Base-by-base conservation (phyloP, 768 basidiomycete species). In the Lactifluus echinatus region DNA sequence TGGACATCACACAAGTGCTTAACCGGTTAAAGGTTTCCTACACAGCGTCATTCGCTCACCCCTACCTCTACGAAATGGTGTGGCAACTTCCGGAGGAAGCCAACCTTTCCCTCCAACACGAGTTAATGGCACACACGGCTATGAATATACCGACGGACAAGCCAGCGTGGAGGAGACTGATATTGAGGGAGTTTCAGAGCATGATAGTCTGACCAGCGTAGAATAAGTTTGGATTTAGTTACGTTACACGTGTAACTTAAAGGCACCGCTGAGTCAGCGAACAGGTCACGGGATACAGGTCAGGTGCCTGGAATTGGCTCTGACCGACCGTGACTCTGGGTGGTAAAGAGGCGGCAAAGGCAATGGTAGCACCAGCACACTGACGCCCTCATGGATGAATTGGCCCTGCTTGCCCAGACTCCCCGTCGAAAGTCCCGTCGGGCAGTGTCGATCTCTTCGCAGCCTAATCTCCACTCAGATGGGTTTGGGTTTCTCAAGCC, bases 151-250 rank as follows among this genome's bases (percentile, higher is more conserved):
- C 14, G 24, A 40, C 19, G 40, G 42, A n/a, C 47, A 39, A 40
- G 26, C 34, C 21, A 52, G 49, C 34, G n/a, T 62, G 23, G 51
- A 29, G 39, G 62, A 57, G 19, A 39, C 53, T 26, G 60, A 57
- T 37, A 42, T 7, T 34, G 60, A 61, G 48, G 51, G 43, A 10
- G 31, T 56, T 26, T 56, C 54, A 21, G 62, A 63, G 29, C 59
- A 61, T 12, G 62, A 55, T 8, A 63, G 60, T 55, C 36, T 61
- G 52, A 63, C 60, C 1, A 57, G 60, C 50, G 60, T 63, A 29
- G 62, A 63, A 47, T 63, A 62, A 39, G 15, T 15, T n/a, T n/a
- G n/a, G n/a, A n/a, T n/a, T n/a, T n/a, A n/a, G n/a, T n/a, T n/a
- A n/a, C n/a, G n/a, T n/a, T n/a, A n/a, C n/a, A n/a, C n/a, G n/a